phyloP scores from a whole-genome alignment of 2,329 filamentous ascomycete genomes.

The Pyricularia grisea region DNA sequence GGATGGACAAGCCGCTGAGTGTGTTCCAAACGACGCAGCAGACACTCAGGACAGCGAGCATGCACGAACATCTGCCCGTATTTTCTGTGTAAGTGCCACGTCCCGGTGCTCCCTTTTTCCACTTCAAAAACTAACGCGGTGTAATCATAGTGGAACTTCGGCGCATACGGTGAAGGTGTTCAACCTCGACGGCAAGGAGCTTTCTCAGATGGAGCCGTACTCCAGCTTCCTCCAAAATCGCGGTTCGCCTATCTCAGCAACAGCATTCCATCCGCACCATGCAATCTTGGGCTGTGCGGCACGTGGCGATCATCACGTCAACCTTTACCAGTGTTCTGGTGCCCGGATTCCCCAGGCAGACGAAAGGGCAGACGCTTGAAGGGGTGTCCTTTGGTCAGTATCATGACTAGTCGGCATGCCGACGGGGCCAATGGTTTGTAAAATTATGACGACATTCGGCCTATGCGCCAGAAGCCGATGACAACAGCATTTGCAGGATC shows the following conservation, averaged over 20 bases:
- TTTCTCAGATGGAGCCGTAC: conserved; percentile 83
- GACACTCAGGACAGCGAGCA: conserved; percentile 74
- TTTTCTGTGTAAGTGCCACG: conserved; percentile 70
- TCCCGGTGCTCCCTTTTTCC: neutral
- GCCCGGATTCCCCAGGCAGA: conserved; percentile 8
- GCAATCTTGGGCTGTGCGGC: conserved; percentile 86
- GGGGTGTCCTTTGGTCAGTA: neutral
- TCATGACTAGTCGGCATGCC: neutral
- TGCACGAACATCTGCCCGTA: conserved; percentile 92
- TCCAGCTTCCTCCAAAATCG: conserved; percentile 78
- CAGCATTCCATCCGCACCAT: conserved; percentile 90
- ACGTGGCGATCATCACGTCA: conserved; percentile 81
- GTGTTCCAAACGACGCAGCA: conserved; percentile 67
- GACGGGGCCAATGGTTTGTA: neutral
- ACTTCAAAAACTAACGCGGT: neutral
- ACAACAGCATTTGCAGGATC: neutral
- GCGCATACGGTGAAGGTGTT: conserved; percentile 84
- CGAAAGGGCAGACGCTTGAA: neutral
- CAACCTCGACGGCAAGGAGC: conserved; percentile 71
- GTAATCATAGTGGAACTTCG: conserved; percentile 62
- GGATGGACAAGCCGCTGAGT: conserved; percentile 69
- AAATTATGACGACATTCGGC: neutral
- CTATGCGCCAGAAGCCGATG: neutral
- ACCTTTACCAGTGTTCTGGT: conserved; percentile 67
- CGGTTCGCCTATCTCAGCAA: conserved; percentile 73